Base-by-base conservation (phyloP, 257 asterid species). In the Linaria vulgaris region DNA sequence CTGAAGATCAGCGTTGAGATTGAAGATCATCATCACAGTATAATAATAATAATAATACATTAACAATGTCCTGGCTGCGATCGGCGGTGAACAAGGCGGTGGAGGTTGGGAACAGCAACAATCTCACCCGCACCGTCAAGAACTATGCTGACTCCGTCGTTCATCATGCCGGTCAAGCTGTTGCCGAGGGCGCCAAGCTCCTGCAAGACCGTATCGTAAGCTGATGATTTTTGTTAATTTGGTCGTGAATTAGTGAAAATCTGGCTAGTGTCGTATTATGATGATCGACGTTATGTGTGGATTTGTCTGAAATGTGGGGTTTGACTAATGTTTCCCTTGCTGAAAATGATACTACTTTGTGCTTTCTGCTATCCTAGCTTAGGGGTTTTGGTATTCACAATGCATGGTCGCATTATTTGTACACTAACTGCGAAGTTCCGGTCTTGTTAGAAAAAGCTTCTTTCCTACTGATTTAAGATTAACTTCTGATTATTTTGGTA, bases 81-180 rank as follows among this genome's bases (percentile, higher is more conserved):
- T 87, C 96, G 76, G 96, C 97, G 74, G 86, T 94, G 81, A 87
- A 80, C 83, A 94, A 80, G 78, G 97, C 97, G 76, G 97, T 89
- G 81, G 94, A 92, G 88, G 95, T 89, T 59, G 97, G 97, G 66
- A 92, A 87, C 71, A 88, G 82, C 68, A 92, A 81, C 76, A 89
- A 87, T 77, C 86, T 92, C 67, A 87, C 97, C 8, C 96, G 97
- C 76, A 80, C 95, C 67, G 88, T 92, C 64, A 88, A 75, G 70
- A 88, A 79, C 79, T 92, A 86, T 51, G 96, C 97, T 12, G 96
- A 91, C 71, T 70, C 94, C 70, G 96, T 92, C 59, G 95, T 89
- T 68, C 97, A 92, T 23, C 99, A 92, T 30, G 99, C 99, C 70
- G 95, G 96, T 23, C 99, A 94, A 80, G 97, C 96, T 60, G 97